A percentile compares a stretch with the other conserved stretches of the same genome.
phyloP scores from a whole-genome alignment of 805 yeast species.

The Wickerhamiella occidentalis region DNA sequence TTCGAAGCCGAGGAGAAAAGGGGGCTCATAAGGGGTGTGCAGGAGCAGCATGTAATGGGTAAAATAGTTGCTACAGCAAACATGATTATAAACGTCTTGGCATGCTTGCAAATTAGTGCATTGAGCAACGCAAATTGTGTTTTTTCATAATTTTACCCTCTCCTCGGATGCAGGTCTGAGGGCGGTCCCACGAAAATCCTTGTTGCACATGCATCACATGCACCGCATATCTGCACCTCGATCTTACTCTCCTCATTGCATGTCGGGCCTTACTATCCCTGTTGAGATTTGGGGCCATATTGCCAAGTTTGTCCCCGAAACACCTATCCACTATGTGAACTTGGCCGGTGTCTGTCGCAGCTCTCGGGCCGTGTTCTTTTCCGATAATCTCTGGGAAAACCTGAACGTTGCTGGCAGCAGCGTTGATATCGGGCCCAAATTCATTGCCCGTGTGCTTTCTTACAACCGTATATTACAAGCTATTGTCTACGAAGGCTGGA shows the following conservation, averaged over 20 bases:
- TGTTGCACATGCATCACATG: neutral
- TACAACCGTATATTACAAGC: neutral
- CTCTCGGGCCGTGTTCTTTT: neutral
- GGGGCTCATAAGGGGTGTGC: neutral
- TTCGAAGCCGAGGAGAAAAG: too few relatives aligned
- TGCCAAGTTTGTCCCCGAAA: neutral
- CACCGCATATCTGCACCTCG: neutral
- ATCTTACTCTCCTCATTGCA: neutral
- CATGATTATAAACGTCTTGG: too few relatives aligned
- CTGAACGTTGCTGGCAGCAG: neutral
- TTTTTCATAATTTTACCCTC: neutral
- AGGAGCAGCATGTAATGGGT: too few relatives aligned
- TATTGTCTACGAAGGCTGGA: neutral
- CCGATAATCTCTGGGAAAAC: neutral
- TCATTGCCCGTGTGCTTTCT: neutral
- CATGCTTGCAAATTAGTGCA: too few relatives aligned
- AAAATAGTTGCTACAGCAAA: too few relatives aligned
- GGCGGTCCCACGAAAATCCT: neutral
- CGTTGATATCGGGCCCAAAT: neutral
- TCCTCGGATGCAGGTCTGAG: neutral
- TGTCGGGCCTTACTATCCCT: neutral
- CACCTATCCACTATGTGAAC: neutral
- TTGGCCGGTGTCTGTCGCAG: conserved; percentile 1
- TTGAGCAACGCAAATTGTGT: too few relatives aligned
- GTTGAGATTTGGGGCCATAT: neutral